Evolutionary conservation across 352 stramenopile genomes (phyloP), one percentile per base, ranked within the genome.

Genomic region (Phytophthora idaei): DNA sequence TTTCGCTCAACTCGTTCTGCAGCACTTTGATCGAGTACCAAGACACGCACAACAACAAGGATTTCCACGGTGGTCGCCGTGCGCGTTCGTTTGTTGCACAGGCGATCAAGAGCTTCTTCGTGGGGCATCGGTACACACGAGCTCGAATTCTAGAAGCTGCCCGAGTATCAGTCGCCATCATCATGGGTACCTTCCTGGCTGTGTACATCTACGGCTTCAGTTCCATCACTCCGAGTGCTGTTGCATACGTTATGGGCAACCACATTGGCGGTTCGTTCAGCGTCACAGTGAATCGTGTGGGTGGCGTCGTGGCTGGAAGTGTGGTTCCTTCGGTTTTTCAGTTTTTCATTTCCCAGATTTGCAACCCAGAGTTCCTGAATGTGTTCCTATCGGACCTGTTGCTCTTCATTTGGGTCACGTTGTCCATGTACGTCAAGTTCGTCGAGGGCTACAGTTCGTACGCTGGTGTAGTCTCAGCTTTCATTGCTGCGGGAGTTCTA

Each of bases 1-100:
- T 93, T 57, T 93, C 87, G 29, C 75, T 95, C 45, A 87, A 95
- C 64, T 93, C 87, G 29, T 90, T 93, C 45, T 95, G 87, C 68
- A 83, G 80, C 42, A 92, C 84, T 3, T 45, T 94, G 14, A 81
- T 93, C 32, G 77, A 87, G 46, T 94, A 89, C 58, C 77, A 91
- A 69, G 73, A 80, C 25, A 72, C 34, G 0, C 80, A 90, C 72
- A 93, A 93, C 69, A 74, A 66, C 21, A 91, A 87, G 57, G 54
- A 70, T 11, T 83, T 90, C 55, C 67, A 67, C 32, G 71, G 71
- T 21, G 55, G 60, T 25, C 77, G 75, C 15, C 85, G 85, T 4
- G 78, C 82, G 0, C 21, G 36, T 5, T 75, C 77, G 1, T 93
- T 93, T 57, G 42, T 89, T 28, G 47, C 56, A 14, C 63, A 76